phyloP scores from a whole-genome alignment of 2,329 filamentous ascomycete species.

The Fusarium sp. region DNA sequence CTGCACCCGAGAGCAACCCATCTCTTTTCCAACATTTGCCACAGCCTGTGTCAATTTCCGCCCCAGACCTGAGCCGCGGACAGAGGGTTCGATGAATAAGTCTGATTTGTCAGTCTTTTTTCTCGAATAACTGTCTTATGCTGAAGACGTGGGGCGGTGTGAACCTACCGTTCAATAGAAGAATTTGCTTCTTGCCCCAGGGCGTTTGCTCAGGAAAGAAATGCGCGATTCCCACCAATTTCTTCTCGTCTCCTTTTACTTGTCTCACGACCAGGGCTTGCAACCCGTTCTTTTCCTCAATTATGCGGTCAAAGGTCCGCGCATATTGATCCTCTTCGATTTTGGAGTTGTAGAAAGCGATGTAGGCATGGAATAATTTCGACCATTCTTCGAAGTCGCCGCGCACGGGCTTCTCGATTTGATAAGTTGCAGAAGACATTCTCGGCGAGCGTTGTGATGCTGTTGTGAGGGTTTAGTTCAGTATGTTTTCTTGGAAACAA shows the following conservation, averaged over 20 bases:
- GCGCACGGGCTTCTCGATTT: constrained; percentile 10
- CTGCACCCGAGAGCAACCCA: constrained; percentile 28
- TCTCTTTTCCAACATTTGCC: constrained; percentile 22
- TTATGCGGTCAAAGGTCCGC: constrained; percentile 24
- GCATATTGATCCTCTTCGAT: constrained; percentile 30
- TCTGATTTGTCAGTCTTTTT: constrained; percentile 1
- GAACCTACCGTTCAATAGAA: constrained; percentile 24
- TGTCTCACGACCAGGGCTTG: constrained; percentile 22
- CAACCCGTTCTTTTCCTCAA: constrained; percentile 18
- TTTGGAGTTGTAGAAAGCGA: constrained; percentile 27
- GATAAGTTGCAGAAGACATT: constrained; percentile 16
- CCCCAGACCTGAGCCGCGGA: constrained; percentile 21
- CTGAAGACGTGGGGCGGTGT: fast-evolving
- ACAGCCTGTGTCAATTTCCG: constrained; percentile 27
- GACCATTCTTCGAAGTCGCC: constrained; percentile 31
- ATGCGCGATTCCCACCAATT: constrained; percentile 25
- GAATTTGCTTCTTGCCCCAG: constrained; percentile 36
- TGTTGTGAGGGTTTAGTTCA: fast-evolving
- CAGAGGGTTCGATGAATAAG: constrained; percentile 13
- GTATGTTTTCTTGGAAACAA: not conserved
- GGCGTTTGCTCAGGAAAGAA: constrained; percentile 40
- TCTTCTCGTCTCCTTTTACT: not conserved
- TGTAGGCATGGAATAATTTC: constrained; percentile 25
- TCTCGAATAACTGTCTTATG: fast-evolving
- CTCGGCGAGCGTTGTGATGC: fast-evolving